These are phyloP conservation scores for Hanseniaspora vineae DNA, from an alignment of 805 yeast species.

Conservation along the genomic window DNA sequence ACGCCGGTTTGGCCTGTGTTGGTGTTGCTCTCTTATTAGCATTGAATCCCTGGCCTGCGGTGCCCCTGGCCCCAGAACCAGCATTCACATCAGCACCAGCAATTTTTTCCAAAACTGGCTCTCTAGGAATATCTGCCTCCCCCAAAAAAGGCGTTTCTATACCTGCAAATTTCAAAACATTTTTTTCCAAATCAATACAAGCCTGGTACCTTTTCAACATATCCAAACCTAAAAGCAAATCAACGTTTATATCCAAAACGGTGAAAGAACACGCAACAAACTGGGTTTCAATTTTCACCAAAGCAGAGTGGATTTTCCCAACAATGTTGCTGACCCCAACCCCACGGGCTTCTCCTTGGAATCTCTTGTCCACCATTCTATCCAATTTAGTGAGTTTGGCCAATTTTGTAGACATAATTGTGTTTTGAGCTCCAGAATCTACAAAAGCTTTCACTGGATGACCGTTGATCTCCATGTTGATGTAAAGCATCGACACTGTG, in stretches of 20 bases:
- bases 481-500: slow-evolving; percentile 70
- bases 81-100: slow-evolving; percentile 5
- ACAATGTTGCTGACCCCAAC: slow-evolving; percentile 71
- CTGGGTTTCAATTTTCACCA: slow-evolving; percentile 58
- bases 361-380: slow-evolving; percentile 66
- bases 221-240: slow-evolving; percentile 77
- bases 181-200: slow-evolving; percentile 54
- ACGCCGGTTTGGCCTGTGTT: neutral
- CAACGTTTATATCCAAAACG: slow-evolving; percentile 50
- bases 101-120: neutral
- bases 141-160: slow-evolving; percentile 58
- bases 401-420: slow-evolving; percentile 66
- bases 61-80: neutral
- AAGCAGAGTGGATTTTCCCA: slow-evolving; percentile 84
- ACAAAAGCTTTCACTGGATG: slow-evolving; percentile 80
- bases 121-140: slow-evolving; percentile 48
- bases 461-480: slow-evolving; percentile 68
- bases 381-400: slow-evolving; percentile 63
- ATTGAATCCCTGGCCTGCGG: no score
- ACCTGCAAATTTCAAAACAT: slow-evolving; percentile 57
- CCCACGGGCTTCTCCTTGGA: slow-evolving; percentile 75
- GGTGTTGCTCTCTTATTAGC: no score
- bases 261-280: slow-evolving; percentile 57
- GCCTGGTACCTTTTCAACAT: slow-evolving; percentile 86
- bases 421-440: slow-evolving; percentile 90